Base-by-base conservation (phyloP, 2,329 filamentous ascomycete genomes). In the Pleurostoma richardsiae region DNA sequence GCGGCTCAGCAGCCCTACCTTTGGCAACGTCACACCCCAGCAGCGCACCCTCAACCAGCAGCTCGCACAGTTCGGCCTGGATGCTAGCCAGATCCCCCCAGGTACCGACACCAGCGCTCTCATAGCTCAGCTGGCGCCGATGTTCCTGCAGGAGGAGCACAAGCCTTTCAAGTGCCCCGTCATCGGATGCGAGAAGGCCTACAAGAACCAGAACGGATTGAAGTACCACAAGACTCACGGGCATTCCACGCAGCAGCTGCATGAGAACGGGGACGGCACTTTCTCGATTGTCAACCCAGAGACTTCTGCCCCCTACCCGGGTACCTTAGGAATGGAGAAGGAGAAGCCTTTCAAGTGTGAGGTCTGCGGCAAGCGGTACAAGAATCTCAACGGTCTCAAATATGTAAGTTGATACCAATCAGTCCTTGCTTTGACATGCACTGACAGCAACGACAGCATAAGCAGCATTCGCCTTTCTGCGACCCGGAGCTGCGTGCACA, bases 331-430 rank as follows among this genome's bases (percentile, higher is more conserved):
- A n/a, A 99, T 99, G 94, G 94, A 99, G 71, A 99, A 97, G 67
- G 92, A 97, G 73, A 99, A 99, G 73, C 94, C 94, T 3, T 97
- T 97, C 66, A 91, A 91, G 62, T 99, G 94, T 67, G 91, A 97
- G 54, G 86, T 90, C 8, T 99, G 94, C 63, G 91, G 92, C 59
- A 99, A 99, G 74, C 87, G 94, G 44, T 99, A 99, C 73, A 99
- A 99, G 83, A 99, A 99, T 63, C 69, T 99, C 51, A 99, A 99
- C 68, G 94, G 94, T 5, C 80, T 99, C 52, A 99, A 99, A 82
- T 99, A 99, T 63, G 82, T 85, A 69, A 68, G 81, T 70, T 38
- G 8, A 36, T 33, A 33, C 40, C 40, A n/a, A 8, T 29, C 30
- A n/a, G 11, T 26, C n/a, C 5, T 28, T 48, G 41, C 41, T 49